These are phyloP conservation scores for Cryptosporidium sp. DNA, from an alignment of 169 alveolate species.

Conservation along the genomic window DNA sequence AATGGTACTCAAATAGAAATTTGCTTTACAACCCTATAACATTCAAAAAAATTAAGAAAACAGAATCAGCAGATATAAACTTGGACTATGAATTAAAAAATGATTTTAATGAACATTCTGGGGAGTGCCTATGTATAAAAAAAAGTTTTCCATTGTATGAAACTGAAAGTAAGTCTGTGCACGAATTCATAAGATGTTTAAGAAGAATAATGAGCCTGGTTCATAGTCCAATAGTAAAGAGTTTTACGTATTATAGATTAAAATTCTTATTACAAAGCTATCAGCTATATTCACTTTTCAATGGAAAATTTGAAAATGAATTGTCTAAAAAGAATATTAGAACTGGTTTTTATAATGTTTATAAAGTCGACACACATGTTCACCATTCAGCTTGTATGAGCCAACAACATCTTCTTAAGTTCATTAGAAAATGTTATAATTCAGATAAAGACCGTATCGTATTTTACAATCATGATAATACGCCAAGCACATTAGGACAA, in stretches of 20 bases:
- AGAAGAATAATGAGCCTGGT: slow-evolving; percentile 62
- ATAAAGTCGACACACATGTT: slow-evolving; percentile 94
- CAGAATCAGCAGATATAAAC: background rate
- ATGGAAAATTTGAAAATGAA: slow-evolving; percentile 81
- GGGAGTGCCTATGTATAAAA: background rate
- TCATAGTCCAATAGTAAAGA: slow-evolving; percentile 80
- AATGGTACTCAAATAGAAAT: slow-evolving; percentile 51
- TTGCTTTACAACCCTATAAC: slow-evolving; percentile 49
- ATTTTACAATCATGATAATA: slow-evolving; percentile 79
- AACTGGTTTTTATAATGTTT: slow-evolving; percentile 91
- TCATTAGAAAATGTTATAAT: slow-evolving; percentile 80
- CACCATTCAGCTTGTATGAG: slow-evolving; percentile 93
- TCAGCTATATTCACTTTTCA: slow-evolving; percentile 80
- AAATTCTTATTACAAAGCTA: slow-evolving; percentile 81
- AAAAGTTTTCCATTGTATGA: slow-evolving; percentile 41
- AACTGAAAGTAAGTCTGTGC: slow-evolving; percentile 44
- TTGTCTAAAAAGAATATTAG: slow-evolving; percentile 80
- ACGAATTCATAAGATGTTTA: slow-evolving; percentile 41
- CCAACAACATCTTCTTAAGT: slow-evolving; percentile 88
- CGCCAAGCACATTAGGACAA: slow-evolving; percentile 80
- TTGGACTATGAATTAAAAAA: background rate
- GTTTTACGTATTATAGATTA: slow-evolving; percentile 81
- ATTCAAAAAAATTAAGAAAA: slow-evolving; percentile 21
- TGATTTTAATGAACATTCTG: background rate
- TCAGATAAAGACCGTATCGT: slow-evolving; percentile 79